These are phyloP conservation scores for Stachybotrys echinatus DNA, from an alignment of 2,329 filamentous ascomycete species.

Conservation along the genomic window DNA sequence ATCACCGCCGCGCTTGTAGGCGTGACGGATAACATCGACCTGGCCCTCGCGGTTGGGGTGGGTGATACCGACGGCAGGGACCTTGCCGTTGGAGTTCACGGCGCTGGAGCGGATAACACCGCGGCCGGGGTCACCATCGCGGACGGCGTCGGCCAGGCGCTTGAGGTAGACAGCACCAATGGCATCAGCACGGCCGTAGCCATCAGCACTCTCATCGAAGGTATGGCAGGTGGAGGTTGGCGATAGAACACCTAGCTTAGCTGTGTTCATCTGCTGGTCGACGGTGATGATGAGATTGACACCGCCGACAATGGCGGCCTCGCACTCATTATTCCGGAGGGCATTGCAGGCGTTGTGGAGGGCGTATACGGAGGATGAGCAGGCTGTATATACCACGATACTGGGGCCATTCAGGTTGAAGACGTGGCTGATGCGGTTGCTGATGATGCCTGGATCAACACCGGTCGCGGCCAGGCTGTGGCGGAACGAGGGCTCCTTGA, in stretches of 20 bases:
- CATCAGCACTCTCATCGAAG: slow-evolving; percentile 26
- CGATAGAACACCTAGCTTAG: slow-evolving; percentile 13
- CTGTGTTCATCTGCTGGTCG: slow-evolving; percentile 11
- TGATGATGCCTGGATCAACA: slow-evolving; percentile 24
- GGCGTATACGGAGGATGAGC: slow-evolving; percentile 26
- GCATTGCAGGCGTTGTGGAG: slow-evolving; percentile 16
- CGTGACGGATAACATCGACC: slow-evolving; percentile 9
- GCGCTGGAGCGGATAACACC: slow-evolving; percentile 15
- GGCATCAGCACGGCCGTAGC: slow-evolving; percentile 27
- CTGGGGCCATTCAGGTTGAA: slow-evolving; percentile 30
- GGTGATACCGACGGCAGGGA: slow-evolving; percentile 15
- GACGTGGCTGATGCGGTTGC: slow-evolving; percentile 28
- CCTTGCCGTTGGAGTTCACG: slow-evolving; percentile 14
- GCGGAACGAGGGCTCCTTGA: slow-evolving; percentile 1
- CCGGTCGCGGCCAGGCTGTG: slow-evolving; percentile 12
- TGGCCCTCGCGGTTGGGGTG: slow-evolving; percentile 14
- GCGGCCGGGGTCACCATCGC: slow-evolving; percentile 14
- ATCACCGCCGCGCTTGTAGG: slow-evolving; percentile 8
- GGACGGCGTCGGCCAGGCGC: slow-evolving; percentile 18
- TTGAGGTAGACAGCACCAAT: slow-evolving; percentile 25
- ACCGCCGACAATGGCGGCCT: slow-evolving; percentile 27
- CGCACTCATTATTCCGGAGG: slow-evolving; percentile 24
- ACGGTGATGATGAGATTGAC: slow-evolving; percentile 25
- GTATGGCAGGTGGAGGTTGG: slow-evolving; percentile 19
- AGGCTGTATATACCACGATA: slow-evolving; percentile 26